Evolutionary conservation across 257 asterid genomes (phyloP).

Genomic region (Capsicum baccatum): DNA sequence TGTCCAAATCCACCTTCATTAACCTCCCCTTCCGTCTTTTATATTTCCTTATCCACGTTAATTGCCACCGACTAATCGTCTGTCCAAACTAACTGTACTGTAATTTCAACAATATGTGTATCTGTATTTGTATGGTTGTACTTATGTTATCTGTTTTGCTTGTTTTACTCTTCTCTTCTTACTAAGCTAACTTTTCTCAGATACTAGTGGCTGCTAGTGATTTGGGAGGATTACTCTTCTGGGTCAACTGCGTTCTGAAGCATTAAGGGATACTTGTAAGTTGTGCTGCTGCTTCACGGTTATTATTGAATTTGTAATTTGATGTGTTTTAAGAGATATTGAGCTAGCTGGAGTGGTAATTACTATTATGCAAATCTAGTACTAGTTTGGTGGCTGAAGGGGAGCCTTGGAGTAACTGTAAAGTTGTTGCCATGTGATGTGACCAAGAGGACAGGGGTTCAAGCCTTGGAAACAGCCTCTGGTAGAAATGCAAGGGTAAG

Average conservation of each 20-base stretch:
- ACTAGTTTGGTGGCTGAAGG: not conserved
- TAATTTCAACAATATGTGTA: not conserved
- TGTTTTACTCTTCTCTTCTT: not conserved
- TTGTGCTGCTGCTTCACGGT: not conserved
- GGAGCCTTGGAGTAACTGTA: too few relatives aligned
- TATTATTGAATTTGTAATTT: not conserved
- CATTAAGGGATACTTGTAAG: not conserved
- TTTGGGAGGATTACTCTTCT: slow-evolving; percentile 17
- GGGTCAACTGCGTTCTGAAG: not conserved
- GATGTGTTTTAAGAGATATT: not conserved
- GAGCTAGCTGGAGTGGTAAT: not conserved
- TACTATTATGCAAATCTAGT: not conserved
- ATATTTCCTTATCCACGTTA: not conserved
- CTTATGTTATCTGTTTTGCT: not conserved
- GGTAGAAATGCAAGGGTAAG: too few relatives aligned
- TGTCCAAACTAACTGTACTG: not conserved
- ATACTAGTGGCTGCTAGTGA: not conserved
- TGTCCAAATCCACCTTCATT: not conserved
- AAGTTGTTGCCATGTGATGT: too few relatives aligned
- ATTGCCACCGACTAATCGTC: not conserved
- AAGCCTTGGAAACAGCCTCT: too few relatives aligned
- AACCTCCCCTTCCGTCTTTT: not conserved
- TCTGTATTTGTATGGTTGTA: not conserved
- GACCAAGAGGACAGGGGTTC: too few relatives aligned
- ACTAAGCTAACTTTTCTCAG: not conserved